Conservation (phyloP, 163 green algal genomes). For the Prototheca wickerhamii region DNA sequence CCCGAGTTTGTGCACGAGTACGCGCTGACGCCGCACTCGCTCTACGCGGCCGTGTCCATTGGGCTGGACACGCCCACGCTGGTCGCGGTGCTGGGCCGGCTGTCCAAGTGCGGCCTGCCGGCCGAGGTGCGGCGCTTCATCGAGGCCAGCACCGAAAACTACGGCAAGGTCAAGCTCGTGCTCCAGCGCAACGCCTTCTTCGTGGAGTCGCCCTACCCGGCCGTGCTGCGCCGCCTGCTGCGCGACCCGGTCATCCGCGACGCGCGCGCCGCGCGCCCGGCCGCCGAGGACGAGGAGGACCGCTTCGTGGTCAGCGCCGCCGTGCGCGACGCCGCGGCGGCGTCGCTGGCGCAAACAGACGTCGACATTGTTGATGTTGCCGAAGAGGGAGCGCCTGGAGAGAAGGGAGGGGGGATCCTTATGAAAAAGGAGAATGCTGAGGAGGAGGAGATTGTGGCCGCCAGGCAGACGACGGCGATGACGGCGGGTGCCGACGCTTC, state of each 20-base stretch:
- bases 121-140: constrained; percentile 79
- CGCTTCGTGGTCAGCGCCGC: background rate
- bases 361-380: too few species aligned
- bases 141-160: constrained; percentile 80
- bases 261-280: constrained; percentile 5
- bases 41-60: constrained; percentile 96
- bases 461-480: too few species aligned
- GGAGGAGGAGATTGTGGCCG: constrained; percentile 17
- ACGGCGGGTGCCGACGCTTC: too few species aligned
- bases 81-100: constrained; percentile 73
- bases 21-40: constrained; percentile 79
- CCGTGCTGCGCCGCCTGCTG: constrained; percentile 62
- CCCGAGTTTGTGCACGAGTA: constrained; percentile 93
- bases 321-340: background rate
- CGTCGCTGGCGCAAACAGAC: background rate
- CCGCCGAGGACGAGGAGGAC: background rate
- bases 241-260: constrained; percentile 35
- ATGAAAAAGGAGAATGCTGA: background rate
- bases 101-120: constrained; percentile 77
- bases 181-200: constrained; percentile 92
- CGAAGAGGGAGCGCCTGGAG: constrained; percentile 7
- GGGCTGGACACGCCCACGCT: constrained; percentile 90
- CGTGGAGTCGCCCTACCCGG: constrained; percentile 76
- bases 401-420: background rate
- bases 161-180: constrained; percentile 98